A percentile compares a stretch with the other conserved stretches of the same genome.
These are phyloP conservation scores for Aspergillus melleus DNA, from an alignment of 2,329 filamentous ascomycete species.

Conservation along the genomic window DNA sequence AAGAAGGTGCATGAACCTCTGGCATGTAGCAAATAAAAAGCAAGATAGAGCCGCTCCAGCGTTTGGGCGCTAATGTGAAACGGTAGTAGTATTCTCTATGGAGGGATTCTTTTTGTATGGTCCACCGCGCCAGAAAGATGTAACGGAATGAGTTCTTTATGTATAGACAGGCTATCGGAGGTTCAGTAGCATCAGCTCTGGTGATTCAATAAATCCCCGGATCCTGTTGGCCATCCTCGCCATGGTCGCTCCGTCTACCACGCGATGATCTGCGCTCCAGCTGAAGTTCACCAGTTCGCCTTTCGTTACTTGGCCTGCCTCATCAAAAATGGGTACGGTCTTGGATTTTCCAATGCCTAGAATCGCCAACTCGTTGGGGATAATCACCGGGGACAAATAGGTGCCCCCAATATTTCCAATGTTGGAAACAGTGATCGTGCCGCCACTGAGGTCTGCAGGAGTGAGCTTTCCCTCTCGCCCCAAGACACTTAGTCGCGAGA, in stretches of 20 bases:
- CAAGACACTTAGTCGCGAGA: slow-evolving; percentile 70
- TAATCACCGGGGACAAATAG: slow-evolving; percentile 87
- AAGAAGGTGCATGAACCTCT: too few relatives aligned
- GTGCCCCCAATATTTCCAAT: slow-evolving; percentile 94
- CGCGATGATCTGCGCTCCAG: slow-evolving; percentile 93
- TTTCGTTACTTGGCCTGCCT: slow-evolving; percentile 61
- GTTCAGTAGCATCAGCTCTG: slow-evolving; percentile 82
- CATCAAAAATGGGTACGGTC: slow-evolving; percentile 74
- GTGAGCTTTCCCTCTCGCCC: slow-evolving; percentile 74
- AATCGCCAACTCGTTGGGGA: slow-evolving; percentile 88
- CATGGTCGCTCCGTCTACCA: slow-evolving; percentile 93
- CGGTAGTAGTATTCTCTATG: background rate
- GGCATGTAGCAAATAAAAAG: too few relatives aligned
- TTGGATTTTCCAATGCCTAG: slow-evolving; percentile 82
- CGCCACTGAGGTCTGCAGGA: slow-evolving; percentile 73
- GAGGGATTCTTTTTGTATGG: background rate
- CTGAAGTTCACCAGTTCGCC: slow-evolving; percentile 87
- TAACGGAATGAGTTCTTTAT: background rate
- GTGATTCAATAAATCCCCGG: slow-evolving; percentile 74
- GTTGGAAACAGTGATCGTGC: slow-evolving; percentile 94
- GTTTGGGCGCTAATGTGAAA: too few relatives aligned
- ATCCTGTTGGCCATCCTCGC: slow-evolving; percentile 85
- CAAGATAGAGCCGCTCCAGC: too few relatives aligned
- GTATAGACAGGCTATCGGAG: slow-evolving; percentile 57
- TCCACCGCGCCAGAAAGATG: background rate